phyloP scores from a whole-genome alignment of 768 basidiomycete genomes.

The Mycena vitilis region DNA sequence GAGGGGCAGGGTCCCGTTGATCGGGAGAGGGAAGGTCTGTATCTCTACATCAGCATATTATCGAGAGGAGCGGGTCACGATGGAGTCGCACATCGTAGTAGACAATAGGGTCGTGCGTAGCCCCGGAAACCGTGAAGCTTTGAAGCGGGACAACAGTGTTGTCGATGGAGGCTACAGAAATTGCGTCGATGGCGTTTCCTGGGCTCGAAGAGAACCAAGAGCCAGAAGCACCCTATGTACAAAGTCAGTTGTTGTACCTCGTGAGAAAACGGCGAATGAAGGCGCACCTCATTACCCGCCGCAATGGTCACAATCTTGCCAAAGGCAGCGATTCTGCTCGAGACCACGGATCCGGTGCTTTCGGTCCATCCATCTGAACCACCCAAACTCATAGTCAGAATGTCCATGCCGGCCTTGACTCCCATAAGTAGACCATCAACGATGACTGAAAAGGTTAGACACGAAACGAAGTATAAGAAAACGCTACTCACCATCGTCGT shows the following conservation, averaged over 20 bases:
- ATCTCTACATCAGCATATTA: background rate
- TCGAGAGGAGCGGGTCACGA: background rate
- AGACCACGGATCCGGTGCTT: slow-evolving; percentile 62
- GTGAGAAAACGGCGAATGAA: background rate
- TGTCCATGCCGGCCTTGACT: slow-evolving; percentile 64
- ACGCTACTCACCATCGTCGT: slow-evolving; percentile 59
- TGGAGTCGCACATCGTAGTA: slow-evolving; percentile 55
- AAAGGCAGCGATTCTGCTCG: slow-evolving; percentile 64
- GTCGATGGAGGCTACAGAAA: slow-evolving; percentile 66
- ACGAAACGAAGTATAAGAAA: background rate
- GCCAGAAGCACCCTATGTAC: slow-evolving; percentile 60
- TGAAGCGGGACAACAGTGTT: slow-evolving; percentile 71
- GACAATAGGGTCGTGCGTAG: slow-evolving; percentile 59
- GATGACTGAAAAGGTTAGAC: slow-evolving; percentile 41
- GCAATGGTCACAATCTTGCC: slow-evolving; percentile 75
- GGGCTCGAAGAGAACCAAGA: slow-evolving; percentile 71
- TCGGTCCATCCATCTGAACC: slow-evolving; percentile 75
- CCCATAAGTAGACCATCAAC: slow-evolving; percentile 65
- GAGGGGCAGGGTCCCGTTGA: slow-evolving; percentile 60
- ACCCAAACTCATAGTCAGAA: slow-evolving; percentile 76
- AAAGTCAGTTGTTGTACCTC: background rate
- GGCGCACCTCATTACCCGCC: slow-evolving; percentile 62
- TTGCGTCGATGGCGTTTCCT: slow-evolving; percentile 65
- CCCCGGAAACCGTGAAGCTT: slow-evolving; percentile 63
- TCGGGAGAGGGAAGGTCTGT: slow-evolving; percentile 55